These are phyloP conservation scores for Geotrichum cucujoidarum DNA, from an alignment of 1,139 yeast genomes.

Conservation along the genomic window DNA sequence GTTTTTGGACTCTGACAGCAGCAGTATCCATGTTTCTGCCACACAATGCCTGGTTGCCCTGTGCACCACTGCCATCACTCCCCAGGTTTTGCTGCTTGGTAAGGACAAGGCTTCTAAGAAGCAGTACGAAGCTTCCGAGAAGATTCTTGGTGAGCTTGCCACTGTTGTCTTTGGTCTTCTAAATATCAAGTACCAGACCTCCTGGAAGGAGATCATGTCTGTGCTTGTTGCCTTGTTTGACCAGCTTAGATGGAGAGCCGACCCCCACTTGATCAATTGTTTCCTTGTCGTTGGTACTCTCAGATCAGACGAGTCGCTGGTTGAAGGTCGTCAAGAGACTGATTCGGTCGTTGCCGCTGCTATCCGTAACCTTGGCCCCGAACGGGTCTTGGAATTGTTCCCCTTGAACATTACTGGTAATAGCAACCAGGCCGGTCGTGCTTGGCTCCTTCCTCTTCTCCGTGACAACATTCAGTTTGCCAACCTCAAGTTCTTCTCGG, in stretches of 20 bases:
- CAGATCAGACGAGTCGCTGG: constrained; percentile 70
- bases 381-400: constrained; percentile 61
- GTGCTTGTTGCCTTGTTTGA: constrained; percentile 60
- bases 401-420: constrained; percentile 69
- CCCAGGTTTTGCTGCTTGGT: constrained; percentile 49
- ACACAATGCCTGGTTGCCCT: constrained; percentile 84
- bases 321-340: constrained; percentile 70
- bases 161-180: constrained; percentile 54
- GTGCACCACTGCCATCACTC: constrained; percentile 57
- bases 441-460: constrained; percentile 90
- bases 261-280: constrained; percentile 65
- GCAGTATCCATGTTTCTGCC: constrained; percentile 68
- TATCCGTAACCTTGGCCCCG: constrained; percentile 79
- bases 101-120: constrained; percentile 39
- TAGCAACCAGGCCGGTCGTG: constrained; percentile 62
- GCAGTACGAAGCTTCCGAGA: constrained; percentile 53
- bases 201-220: constrained; percentile 71
- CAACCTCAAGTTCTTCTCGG: constrained; percentile 56
- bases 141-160: constrained; percentile 41
- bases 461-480: constrained; percentile 82
- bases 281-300: constrained; percentile 76
- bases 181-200: constrained; percentile 68
- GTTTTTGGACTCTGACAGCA: constrained; percentile 62
- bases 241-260: constrained; percentile 60
- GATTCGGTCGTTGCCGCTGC: constrained; percentile 79